A percentile compares a stretch with the other conserved stretches of the same genome.
Evolutionary conservation across 1,284 basidiomycete genomes (phyloP).

Genomic region (Ganoderma lucidum): DNA sequence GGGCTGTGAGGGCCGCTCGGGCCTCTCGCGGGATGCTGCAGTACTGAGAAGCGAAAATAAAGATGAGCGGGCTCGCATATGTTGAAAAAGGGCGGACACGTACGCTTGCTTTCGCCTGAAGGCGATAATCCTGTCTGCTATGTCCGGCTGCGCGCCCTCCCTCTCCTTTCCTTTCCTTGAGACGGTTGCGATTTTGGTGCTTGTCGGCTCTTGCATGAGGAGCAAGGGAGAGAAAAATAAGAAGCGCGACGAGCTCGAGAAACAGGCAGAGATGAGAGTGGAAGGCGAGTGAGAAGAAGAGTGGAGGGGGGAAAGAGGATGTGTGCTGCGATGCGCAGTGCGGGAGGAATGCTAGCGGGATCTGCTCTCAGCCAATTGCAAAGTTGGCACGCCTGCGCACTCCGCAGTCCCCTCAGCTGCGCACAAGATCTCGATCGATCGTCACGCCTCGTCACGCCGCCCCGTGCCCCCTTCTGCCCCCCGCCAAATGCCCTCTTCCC

Average conservation of each 20-base stretch:
- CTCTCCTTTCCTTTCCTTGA: constrained; percentile 48
- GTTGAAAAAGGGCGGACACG: constrained; percentile 38
- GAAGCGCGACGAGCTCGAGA: constrained; percentile 26
- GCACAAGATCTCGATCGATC: constrained; percentile 32
- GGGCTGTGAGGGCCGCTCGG: constrained; percentile 49
- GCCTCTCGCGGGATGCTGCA: constrained; percentile 54
- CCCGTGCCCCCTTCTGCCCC: not conserved
- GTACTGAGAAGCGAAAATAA: constrained; percentile 45
- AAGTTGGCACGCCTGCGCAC: constrained; percentile 32
- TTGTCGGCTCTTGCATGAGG: constrained; percentile 37
- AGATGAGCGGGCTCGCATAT: constrained; percentile 3
- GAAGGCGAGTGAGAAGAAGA: constrained; percentile 25
- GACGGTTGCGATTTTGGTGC: constrained; percentile 28
- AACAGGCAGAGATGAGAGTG: constrained; percentile 25
- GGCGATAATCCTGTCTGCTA: constrained; percentile 72
- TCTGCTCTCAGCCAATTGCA: constrained; percentile 37
- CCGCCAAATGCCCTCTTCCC: constrained; percentile 2
- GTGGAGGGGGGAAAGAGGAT: constrained; percentile 33
- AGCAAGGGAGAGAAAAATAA: not conserved
- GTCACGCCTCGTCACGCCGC: constrained; percentile 26
- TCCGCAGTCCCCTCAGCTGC: constrained; percentile 36
- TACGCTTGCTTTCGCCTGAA: constrained; percentile 72
- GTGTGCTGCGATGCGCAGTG: constrained; percentile 41
- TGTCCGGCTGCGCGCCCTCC: constrained; percentile 54
- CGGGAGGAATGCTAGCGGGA: constrained; percentile 36